Evolutionary conservation across 148 eudicot genomes (phyloP).

Genomic region (Drosera capensis): DNA sequence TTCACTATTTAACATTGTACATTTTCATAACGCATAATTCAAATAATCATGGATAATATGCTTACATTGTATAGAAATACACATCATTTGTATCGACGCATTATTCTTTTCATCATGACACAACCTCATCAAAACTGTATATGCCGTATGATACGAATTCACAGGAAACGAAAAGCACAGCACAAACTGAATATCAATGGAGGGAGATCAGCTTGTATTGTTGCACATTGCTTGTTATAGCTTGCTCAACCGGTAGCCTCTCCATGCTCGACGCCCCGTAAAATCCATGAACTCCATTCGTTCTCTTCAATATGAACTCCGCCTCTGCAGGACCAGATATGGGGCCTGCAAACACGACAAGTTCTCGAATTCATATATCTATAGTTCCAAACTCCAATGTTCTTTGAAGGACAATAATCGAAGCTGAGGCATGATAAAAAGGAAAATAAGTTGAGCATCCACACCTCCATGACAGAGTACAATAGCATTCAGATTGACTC

Average conservation of each 20-base stretch:
- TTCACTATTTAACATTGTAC: too few species aligned
- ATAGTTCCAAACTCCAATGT: background rate
- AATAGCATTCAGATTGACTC: slow-evolving; percentile 49
- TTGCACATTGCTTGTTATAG: slow-evolving; percentile 59
- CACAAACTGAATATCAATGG: slow-evolving; percentile 17
- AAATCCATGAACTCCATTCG: slow-evolving; percentile 85
- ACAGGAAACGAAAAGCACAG: too few species aligned
- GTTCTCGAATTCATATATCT: background rate
- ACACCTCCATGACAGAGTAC: slow-evolving; percentile 98
- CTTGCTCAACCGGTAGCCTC: slow-evolving; percentile 94
- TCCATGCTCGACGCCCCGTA: slow-evolving; percentile 98
- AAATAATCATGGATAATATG: too few species aligned
- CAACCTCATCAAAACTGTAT: too few species aligned
- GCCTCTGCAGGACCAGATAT: slow-evolving; percentile 86
- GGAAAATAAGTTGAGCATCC: background rate
- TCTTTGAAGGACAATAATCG: background rate
- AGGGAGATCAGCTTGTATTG: slow-evolving; percentile 66
- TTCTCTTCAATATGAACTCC: slow-evolving; percentile 74
- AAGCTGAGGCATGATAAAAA: background rate
- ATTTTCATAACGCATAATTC: too few species aligned
- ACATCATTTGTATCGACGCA: too few species aligned
- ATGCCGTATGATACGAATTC: too few species aligned
- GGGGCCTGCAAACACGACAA: slow-evolving; percentile 42
- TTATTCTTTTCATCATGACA: too few species aligned
- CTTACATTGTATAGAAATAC: too few species aligned